Conservation (phyloP, 1,284 basidiomycete species). For the Malassezia yamatoensis region DNA sequence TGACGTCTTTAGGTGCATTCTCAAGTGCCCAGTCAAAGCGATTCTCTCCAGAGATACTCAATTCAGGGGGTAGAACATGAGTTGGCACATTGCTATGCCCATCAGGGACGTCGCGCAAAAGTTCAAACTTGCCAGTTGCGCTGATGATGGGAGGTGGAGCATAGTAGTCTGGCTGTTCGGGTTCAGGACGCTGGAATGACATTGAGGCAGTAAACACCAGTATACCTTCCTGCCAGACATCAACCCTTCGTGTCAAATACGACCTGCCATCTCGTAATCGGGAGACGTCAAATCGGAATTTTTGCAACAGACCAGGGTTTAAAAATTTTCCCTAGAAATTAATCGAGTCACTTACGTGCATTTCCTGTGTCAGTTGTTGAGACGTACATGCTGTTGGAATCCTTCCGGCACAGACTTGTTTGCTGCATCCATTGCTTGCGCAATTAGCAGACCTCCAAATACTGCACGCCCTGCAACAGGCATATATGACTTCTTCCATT, state of each 20-base stretch:
- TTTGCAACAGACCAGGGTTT: constrained; percentile 26
- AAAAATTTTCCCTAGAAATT: constrained; percentile 31
- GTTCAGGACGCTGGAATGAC: constrained; percentile 42
- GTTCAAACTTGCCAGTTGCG: constrained; percentile 10
- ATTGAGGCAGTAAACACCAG: constrained; percentile 37
- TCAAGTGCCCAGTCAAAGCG: constrained; percentile 27
- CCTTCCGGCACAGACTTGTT: constrained; percentile 29
- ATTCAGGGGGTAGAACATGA: constrained; percentile 17
- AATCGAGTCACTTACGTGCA: background rate
- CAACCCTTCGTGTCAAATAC: constrained; percentile 39
- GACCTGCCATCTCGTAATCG: constrained; percentile 41
- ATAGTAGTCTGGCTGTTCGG: constrained; percentile 31
- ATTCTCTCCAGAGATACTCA: constrained; percentile 28
- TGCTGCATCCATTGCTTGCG: constrained; percentile 33
- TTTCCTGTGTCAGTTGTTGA: constrained; percentile 2
- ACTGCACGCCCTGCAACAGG: constrained; percentile 39
- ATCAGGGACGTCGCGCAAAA: constrained; percentile 15
- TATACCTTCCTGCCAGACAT: constrained; percentile 30
- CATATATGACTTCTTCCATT: constrained; percentile 27
- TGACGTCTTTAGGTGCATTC: constrained; percentile 11
- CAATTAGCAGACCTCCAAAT: constrained; percentile 44
- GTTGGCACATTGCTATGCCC: constrained; percentile 21
- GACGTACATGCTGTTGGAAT: constrained; percentile 26
- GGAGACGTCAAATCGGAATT: constrained; percentile 37
- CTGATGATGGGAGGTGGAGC: constrained; percentile 30